Evolutionary conservation across 2,329 filamentous ascomycete species (phyloP), one percentile per base, ranked within the genome.

Genomic region (Aspergillus costaricaensis): DNA sequence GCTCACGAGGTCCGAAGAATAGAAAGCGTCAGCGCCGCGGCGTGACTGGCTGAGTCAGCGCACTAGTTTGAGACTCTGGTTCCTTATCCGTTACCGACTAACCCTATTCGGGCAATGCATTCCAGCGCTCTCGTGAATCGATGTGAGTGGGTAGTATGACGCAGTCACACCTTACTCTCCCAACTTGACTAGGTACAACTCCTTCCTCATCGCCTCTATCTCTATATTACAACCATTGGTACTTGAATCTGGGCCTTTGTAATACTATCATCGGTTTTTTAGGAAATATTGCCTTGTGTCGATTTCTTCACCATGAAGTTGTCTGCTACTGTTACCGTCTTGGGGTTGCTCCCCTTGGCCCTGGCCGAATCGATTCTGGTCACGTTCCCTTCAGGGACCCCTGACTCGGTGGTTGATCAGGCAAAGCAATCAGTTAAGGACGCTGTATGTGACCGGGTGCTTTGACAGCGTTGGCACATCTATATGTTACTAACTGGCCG

Each of bases 301-400:
- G 27, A 38, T 15, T 44, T 43, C 30, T 27, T 56, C 50, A 59
- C 41, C 4, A 95, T 94, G 91, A 91, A 85, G 79, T 78, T 88
- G 68, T 74, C 32, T 89, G 67, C 72, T 36, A 36, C 85, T 64
- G 77, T 86, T 57, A 75, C 86, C 54, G 77, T 90, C 44, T 77
- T 88, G 57, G 79, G 86, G 63, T 79, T 89, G 55, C 81, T 86
- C 63, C 82, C 83, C 30, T 74, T 86, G 62, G 87, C 85, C 62
- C 83, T 91, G 68, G 88, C 89, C 72, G 91, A 91, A 76, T 85
- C 86, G 38, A 86, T 96, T 65, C 88, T 97, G 68, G 83, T 97
- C 70, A 91, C 85, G 71, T 96, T 92, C 72, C 86, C 89, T 23
- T 80, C 87, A 55, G 82, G 86, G 51, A 89, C 87, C 68, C 88